A percentile compares a stretch with the other conserved stretches of the same genome.
Conservation (phyloP, 108 stramenopile species). For the Aureococcus anophagefferens region DNA sequence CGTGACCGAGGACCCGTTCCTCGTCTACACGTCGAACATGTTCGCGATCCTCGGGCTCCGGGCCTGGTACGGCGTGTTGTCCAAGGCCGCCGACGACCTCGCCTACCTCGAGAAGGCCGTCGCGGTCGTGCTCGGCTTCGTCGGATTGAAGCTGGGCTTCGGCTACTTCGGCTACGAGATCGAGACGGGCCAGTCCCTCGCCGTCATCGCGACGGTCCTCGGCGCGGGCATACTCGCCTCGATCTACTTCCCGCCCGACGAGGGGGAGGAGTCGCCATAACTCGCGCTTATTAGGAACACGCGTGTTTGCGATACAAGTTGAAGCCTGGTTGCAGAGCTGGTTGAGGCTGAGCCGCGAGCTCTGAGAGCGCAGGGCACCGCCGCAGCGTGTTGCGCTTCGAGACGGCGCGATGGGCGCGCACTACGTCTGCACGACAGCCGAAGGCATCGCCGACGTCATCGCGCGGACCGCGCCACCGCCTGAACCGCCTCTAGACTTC, state of each 20-base stretch:
- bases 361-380: no score
- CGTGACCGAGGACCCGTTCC: slow-evolving; percentile 34
- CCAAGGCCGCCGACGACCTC: slow-evolving; percentile 4
- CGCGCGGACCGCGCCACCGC: no score
- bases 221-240: slow-evolving; percentile 57
- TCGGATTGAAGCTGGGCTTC: slow-evolving; percentile 24
- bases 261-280: background rate
- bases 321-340: no score
- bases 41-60: slow-evolving; percentile 15
- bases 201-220: slow-evolving; percentile 57
- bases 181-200: slow-evolving; percentile 60
- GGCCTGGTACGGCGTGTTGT: background rate
- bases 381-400: no score
- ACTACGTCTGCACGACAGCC: no score
- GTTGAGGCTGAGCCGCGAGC: no score
- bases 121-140: slow-evolving; percentile 27
- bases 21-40: slow-evolving; percentile 44
- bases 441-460: no score
- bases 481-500: no score
- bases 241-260: slow-evolving; percentile 25
- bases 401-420: no score
- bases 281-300: no score
- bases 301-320: no score
- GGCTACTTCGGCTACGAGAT: slow-evolving; percentile 33
- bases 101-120: slow-evolving; percentile 4